A percentile compares a stretch with the other conserved stretches of the same genome.
These are phyloP conservation scores for Fonsecaea pedrosoi DNA, from an alignment of 2,329 filamentous ascomycete genomes.

Conservation along the genomic window DNA sequence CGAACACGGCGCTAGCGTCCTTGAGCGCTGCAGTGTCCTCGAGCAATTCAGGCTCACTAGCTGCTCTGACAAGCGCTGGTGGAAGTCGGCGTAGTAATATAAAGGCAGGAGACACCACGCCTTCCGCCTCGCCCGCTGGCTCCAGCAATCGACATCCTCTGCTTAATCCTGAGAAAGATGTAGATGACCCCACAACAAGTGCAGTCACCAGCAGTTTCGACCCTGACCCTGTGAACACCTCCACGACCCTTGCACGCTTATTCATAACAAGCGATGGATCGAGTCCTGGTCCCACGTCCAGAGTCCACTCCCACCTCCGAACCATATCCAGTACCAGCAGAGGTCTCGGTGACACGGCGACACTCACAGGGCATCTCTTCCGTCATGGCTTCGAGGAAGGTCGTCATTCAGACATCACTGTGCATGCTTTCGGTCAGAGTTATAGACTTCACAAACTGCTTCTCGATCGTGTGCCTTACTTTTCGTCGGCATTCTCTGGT, in stretches of 20 bases:
- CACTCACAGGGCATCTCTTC: constrained; percentile 60
- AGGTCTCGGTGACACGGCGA: constrained; percentile 45
- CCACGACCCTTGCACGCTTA: constrained; percentile 42
- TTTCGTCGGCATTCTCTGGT: constrained; percentile 60
- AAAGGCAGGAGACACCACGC: constrained; percentile 27
- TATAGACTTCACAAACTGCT: constrained; percentile 63
- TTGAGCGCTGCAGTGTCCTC: constrained; percentile 43
- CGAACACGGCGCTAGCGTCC: constrained; percentile 46
- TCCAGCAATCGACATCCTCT: constrained; percentile 36
- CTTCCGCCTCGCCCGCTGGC: constrained; percentile 23
- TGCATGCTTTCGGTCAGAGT: constrained; percentile 59
- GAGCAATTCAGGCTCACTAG: constrained; percentile 41
- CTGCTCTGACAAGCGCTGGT: constrained; percentile 38
- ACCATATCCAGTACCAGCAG: constrained; percentile 38
- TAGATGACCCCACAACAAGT: constrained; percentile 42
- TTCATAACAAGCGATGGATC: constrained; percentile 40
- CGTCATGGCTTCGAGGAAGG: constrained; percentile 59
- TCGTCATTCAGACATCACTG: constrained; percentile 61
- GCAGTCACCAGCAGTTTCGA: constrained; percentile 29
- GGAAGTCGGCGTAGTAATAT: constrained; percentile 29
- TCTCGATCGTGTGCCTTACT: constrained; percentile 63
- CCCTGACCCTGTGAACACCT: constrained; percentile 38
- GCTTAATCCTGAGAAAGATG: constrained; percentile 44
- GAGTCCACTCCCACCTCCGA: constrained; percentile 41
- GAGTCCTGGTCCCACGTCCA: constrained; percentile 39